Percentiles rank a stretch among this genome's conserved stretches.
These are phyloP conservation scores for Mycena floridula DNA, from an alignment of 768 basidiomycete species.

Conservation along the genomic window DNA sequence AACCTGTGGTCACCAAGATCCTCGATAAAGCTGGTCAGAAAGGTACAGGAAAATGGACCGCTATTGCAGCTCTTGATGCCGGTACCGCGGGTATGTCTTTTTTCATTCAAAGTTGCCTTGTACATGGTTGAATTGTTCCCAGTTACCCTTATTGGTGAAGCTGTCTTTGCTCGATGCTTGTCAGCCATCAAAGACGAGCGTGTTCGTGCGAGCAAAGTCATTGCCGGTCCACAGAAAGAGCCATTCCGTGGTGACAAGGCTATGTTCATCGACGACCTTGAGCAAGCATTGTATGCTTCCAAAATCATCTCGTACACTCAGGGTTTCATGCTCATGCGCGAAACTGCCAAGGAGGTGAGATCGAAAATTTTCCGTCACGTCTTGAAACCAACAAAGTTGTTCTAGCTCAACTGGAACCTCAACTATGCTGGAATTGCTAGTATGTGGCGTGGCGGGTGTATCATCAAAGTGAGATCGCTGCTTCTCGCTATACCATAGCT, in stretches of 20 bases:
- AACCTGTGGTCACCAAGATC: conserved; percentile 88
- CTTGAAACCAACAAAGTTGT: neutral
- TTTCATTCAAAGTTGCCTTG: conserved; percentile 2
- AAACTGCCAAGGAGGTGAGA: conserved; percentile 89
- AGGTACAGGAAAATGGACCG: conserved; percentile 99
- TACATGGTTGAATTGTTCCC: conserved; percentile 13
- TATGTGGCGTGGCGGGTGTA: conserved; percentile 99
- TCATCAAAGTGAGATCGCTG: conserved; percentile 71
- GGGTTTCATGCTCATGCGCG: conserved; percentile 99
- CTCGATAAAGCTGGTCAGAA: conserved; percentile 97
- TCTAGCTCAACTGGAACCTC: conserved; percentile 76
- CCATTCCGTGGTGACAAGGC: conserved; percentile 96
- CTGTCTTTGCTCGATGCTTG: conserved; percentile 97
- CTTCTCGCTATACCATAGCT: neutral
- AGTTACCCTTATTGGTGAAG: conserved; percentile 99
- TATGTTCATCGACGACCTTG: conserved; percentile 98
- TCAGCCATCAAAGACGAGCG: conserved; percentile 98
- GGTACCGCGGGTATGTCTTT: conserved; percentile 66
- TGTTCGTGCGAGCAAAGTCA: conserved; percentile 83
- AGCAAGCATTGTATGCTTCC: conserved; percentile 97
- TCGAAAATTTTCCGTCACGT: conserved; percentile 1
- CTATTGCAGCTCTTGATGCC: conserved; percentile 91
- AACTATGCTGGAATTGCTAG: conserved; percentile 97
- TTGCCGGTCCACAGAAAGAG: conserved; percentile 88
- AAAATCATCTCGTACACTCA: conserved; percentile 99